phyloP scores from a whole-genome alignment of 139 green algal species.

The Diplosphaera chodatii region DNA sequence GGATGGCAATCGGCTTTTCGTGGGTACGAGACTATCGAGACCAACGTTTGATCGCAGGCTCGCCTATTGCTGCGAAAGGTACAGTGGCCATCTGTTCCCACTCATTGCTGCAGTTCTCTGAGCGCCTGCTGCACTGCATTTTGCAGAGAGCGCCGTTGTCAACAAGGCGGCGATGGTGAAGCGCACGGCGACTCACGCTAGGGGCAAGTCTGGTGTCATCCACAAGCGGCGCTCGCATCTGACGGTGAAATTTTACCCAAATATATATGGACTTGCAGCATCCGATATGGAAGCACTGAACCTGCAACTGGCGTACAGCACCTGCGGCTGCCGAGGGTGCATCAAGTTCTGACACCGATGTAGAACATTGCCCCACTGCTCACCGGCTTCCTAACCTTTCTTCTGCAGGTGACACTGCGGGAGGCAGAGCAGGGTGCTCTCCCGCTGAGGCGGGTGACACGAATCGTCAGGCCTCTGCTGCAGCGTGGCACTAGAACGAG shows the following conservation, averaged over 20 bases:
- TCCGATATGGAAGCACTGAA: too few species aligned
- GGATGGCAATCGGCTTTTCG: neutral
- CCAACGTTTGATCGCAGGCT: too few species aligned
- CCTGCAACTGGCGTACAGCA: too few species aligned
- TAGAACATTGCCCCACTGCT: too few species aligned
- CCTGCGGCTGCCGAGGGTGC: too few species aligned
- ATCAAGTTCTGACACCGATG: too few species aligned
- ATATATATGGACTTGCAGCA: too few species aligned
- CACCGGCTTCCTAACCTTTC: too few species aligned
- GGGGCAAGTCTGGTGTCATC: neutral
- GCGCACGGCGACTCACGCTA: neutral
- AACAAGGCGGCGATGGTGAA: neutral
- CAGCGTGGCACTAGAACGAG: too few species aligned
- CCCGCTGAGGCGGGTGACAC: neutral
- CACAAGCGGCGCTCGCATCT: neutral
- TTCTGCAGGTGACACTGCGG: neutral
- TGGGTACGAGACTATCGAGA: constrained; percentile 8
- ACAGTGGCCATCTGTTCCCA: too few species aligned
- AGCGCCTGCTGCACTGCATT: neutral
- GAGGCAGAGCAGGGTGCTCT: neutral
- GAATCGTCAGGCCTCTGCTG: neutral
- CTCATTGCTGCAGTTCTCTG: too few species aligned
- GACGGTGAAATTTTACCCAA: neutral
- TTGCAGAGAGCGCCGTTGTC: neutral
- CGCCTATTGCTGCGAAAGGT: too few species aligned